Evolutionary conservation across 2,329 filamentous ascomycete species (phyloP).

Genomic region (Basipetospora chlamydospora): DNA sequence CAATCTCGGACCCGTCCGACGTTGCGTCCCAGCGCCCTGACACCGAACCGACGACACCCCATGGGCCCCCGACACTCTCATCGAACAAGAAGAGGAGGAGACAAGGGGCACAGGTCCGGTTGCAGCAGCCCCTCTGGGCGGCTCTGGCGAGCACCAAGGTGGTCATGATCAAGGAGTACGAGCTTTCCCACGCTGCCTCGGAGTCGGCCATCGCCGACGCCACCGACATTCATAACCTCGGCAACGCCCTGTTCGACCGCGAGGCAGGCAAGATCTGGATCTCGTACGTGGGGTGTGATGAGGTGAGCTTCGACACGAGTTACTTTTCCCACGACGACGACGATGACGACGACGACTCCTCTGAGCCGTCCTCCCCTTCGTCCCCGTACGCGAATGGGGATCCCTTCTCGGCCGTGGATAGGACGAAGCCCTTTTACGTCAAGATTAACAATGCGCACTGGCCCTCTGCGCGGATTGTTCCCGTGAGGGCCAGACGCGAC

Average conservation of each 20-base stretch:
- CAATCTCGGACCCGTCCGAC: conserved; percentile 8
- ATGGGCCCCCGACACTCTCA: conserved; percentile 31
- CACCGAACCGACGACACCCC: conserved; percentile 6
- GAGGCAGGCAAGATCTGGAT: conserved; percentile 67
- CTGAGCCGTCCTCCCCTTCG: conserved; percentile 12
- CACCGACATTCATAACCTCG: conserved; percentile 63
- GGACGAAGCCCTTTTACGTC: conserved; percentile 63
- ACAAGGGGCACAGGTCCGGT: conserved; percentile 79
- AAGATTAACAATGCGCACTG: conserved; percentile 66
- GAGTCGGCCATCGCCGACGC: conserved; percentile 62
- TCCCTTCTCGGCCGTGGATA: conserved; percentile 40
- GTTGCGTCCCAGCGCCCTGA: conserved; percentile 9
- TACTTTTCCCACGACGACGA: conserved; percentile 29
- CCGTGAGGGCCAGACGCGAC: conserved; percentile 19
- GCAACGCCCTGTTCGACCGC: conserved; percentile 57
- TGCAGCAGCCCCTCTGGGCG: conserved; percentile 86
- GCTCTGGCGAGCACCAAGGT: conserved; percentile 93
- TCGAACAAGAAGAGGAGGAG: conserved; percentile 73
- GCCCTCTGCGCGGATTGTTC: conserved; percentile 61
- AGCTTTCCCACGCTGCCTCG: conserved; percentile 62
- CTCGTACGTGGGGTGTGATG: conserved; percentile 62
- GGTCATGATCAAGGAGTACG: conserved; percentile 83
- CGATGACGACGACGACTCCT: conserved; percentile 1
- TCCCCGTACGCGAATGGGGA: conserved; percentile 7
- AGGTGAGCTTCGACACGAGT: conserved; percentile 63